Base-by-base conservation (phyloP, 805 yeast genomes). In the Maudiozyma serrabonitensis region DNA sequence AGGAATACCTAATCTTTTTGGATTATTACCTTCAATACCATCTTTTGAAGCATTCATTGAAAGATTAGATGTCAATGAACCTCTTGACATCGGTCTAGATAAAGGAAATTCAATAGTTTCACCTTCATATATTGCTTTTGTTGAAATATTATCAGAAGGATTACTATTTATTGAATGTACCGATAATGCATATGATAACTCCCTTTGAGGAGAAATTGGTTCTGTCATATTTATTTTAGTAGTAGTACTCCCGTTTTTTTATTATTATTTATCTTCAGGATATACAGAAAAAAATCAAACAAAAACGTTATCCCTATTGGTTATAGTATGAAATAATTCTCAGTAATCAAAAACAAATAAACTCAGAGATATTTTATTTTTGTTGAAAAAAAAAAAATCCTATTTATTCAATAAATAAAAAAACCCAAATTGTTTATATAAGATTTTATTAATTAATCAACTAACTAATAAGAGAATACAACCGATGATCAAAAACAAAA, bases 21-120 rank as follows among this genome's bases (percentile, higher is more conserved):
- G 69, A 45, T 76, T 66, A 52, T 76, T 75, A 4, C 89, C 89
- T 59, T 82, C 87, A 4, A 82, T 63, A 0, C 89, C 88, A 61
- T 83, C 88, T 56, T 83, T 82, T 16, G 86, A 81, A 21, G 88
- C 88, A 4, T 84, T 81, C 39, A 82, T 80, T 0, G 87, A 81
- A n/a, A 82, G 61, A 34, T 85, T 82, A 1, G 87, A 80, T 0
- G 85, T 79, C 18, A 76, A 75, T 23, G 84, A 79, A 43, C 76
- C 75, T 45, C 87, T 71, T 0, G 87, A 81, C 19, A 78, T 59
- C 0, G 84, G 83, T 42, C 86, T 70, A 1, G 86, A 78, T 5
- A 64, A 56, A n/a, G 52, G 54, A 15, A 55, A 58, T 18, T 60
- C 63, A 13, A 47, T 45, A 12, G 56, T 55, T 40, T 59, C 63